Base-by-base conservation (phyloP, 2,329 filamentous ascomycete species). In the Chaetomium sp. region DNA sequence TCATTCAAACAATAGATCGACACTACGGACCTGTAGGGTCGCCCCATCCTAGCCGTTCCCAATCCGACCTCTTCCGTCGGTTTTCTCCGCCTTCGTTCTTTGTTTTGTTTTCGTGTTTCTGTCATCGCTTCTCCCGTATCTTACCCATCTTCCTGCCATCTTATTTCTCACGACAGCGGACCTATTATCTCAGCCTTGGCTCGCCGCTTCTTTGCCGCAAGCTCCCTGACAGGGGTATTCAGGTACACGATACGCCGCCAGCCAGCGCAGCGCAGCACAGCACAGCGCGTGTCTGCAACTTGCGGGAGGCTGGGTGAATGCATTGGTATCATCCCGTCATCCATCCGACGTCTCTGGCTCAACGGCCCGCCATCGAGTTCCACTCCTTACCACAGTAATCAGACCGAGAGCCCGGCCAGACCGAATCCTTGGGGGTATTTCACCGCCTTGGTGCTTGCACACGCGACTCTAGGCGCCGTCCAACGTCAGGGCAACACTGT, bases 321-420 rank as follows among this genome's bases (percentile, higher is more conserved):
- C 19, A 27, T 27, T 37, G 37, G 32, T 45, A 54, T 51, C 56
- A 50, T 47, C 56, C 40, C 40, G 40, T 12, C 40, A 54, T 56
- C 51, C 34, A 27, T 27, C 19, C 19, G 19, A 53, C 43, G n/a
- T 35, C 55, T n/a, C 34, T 46, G n/a, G 45, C 44, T 36, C 42
- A 34, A 11, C 43, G 50, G 43, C 7, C 43, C 44, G 44, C 27
- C 34, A 35, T 36, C 46, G 33, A 40, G 35, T 48, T 19, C 54
- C 52, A 50, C 53, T 41, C 48, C 11, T 6, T n/a, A 42, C 14
- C 6, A 42, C 12, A n/a, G 40, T 42, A 12, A 10, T 43, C 11
- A 19, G 11, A 49, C 40, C 49, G 38, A 49, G 35, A 55, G 45
- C 53, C 43, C 14, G 37, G 43, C 48, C 32, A 32, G 33, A 52